Conservation (phyloP, 2,329 filamentous ascomycete genomes). For the Sclerotinia borealis region DNA sequence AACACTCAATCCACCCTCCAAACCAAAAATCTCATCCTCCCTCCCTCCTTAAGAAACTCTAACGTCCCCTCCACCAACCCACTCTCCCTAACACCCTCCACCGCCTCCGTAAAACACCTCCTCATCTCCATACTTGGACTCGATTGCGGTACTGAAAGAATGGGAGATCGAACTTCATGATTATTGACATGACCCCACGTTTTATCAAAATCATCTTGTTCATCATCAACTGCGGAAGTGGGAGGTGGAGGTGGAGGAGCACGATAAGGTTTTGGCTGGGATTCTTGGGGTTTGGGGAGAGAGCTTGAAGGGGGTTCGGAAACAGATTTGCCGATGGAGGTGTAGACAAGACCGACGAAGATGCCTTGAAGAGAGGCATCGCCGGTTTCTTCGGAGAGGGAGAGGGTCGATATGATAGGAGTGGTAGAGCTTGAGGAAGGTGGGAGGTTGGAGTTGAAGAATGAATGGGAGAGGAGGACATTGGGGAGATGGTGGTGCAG, state of each 20-base stretch:
- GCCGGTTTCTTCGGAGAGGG: slow-evolving; percentile 3
- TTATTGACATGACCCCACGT: not conserved
- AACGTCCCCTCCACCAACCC: slow-evolving; percentile 22
- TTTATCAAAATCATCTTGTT: not conserved
- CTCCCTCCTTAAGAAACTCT: slow-evolving; percentile 14
- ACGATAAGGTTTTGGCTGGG: not conserved
- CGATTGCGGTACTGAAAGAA: not conserved
- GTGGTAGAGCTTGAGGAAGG: not conserved
- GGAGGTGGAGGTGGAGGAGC: not conserved
- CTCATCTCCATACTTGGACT: not conserved
- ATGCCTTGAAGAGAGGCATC: slow-evolving; percentile 4
- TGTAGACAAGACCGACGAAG: slow-evolving; percentile 7
- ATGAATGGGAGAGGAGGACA: slow-evolving; percentile 1
- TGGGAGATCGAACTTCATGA: not conserved
- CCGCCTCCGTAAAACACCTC: slow-evolving; percentile 18
- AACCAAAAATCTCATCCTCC: slow-evolving; percentile 24
- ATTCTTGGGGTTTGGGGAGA: not conserved
- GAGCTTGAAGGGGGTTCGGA: not conserved
- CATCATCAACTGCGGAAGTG: not conserved
- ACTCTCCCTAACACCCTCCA: slow-evolving; percentile 16
- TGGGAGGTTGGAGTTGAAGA: not conserved
- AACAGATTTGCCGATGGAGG: not conserved
- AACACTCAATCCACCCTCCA: slow-evolving; percentile 24
- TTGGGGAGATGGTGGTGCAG: not conserved
- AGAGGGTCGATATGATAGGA: not conserved